Percentiles rank a stretch among this genome's conserved stretches.
These are phyloP conservation scores for Salix purpurea DNA, from an alignment of 345 rosid genomes.

Conservation along the genomic window DNA sequence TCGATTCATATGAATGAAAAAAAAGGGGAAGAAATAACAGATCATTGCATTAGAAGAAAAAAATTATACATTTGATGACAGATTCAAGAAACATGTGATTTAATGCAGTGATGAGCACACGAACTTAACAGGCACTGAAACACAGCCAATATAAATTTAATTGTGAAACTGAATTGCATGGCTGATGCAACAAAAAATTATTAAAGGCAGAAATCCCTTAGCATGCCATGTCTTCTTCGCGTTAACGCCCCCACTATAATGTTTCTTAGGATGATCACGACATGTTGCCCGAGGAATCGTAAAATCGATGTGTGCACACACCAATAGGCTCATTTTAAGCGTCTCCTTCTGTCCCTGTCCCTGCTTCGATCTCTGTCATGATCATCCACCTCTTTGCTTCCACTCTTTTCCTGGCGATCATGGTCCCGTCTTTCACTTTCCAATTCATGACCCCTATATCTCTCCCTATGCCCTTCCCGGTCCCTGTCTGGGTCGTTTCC, in stretches of 20 bases:
- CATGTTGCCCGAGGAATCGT: not conserved
- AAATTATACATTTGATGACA: not conserved
- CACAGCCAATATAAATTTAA: not conserved
- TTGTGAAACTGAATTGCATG: not conserved
- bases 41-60: not conserved
- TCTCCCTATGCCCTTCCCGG: slow-evolving; percentile 40
- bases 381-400: slow-evolving; percentile 41
- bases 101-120: not conserved
- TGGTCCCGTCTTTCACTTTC: slow-evolving; percentile 51
- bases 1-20: not conserved
- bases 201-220: not conserved
- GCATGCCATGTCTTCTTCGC: not conserved
- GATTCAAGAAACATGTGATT: not conserved
- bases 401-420: slow-evolving; percentile 64
- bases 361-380: slow-evolving; percentile 61
- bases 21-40: too few relatives aligned
- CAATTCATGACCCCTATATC: slow-evolving; percentile 41
- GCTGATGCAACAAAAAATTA: not conserved
- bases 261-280: not conserved
- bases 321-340: slow-evolving; percentile 29
- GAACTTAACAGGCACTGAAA: not conserved
- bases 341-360: slow-evolving; percentile 70
- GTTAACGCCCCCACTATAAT: not conserved
- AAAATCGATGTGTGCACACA: not conserved
- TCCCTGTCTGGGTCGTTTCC: slow-evolving; percentile 34